phyloP scores from a whole-genome alignment of 2,329 filamentous ascomycete species.

The Nigrospora sphaerica region DNA sequence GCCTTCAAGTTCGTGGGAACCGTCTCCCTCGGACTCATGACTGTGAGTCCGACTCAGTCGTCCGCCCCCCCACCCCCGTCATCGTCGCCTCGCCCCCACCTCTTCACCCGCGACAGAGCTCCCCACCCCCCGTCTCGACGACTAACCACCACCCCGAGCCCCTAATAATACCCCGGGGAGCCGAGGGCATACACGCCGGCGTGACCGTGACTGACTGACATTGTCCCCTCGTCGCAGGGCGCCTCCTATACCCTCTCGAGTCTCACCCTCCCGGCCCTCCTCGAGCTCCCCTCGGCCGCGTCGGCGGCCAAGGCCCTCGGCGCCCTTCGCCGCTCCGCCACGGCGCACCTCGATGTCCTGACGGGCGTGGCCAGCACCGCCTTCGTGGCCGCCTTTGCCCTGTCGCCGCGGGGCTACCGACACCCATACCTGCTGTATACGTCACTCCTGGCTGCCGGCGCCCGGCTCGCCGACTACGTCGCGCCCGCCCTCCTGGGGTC shows the following conservation, averaged over 20 bases:
- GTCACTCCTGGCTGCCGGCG: conserved; percentile 58
- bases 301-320: conserved; percentile 64
- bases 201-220: no score
- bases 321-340: conserved; percentile 56
- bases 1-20: conserved; percentile 90
- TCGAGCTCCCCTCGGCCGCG: conserved; percentile 70
- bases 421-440: conserved; percentile 93
- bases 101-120: no score
- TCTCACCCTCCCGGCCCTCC: conserved; percentile 71
- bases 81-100: no score
- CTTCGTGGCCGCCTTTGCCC: conserved; percentile 68
- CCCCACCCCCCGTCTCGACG: no score
- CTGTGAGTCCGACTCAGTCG: conserved; percentile 44
- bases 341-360: conserved; percentile 59
- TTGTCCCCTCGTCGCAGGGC: conserved; percentile 48
- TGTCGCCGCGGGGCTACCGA: conserved; percentile 67
- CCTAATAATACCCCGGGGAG: no score
- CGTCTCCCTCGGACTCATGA: conserved; percentile 79
- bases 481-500: conserved; percentile 33
- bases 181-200: no score
- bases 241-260: conserved; percentile 78
- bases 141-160: no score
- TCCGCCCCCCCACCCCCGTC: background rate
- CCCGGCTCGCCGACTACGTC: conserved; percentile 45
- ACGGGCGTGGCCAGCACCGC: conserved; percentile 62